Evolutionary conservation across 73 alveolate genomes (phyloP).

Genomic region (Paramecium bursaria): DNA sequence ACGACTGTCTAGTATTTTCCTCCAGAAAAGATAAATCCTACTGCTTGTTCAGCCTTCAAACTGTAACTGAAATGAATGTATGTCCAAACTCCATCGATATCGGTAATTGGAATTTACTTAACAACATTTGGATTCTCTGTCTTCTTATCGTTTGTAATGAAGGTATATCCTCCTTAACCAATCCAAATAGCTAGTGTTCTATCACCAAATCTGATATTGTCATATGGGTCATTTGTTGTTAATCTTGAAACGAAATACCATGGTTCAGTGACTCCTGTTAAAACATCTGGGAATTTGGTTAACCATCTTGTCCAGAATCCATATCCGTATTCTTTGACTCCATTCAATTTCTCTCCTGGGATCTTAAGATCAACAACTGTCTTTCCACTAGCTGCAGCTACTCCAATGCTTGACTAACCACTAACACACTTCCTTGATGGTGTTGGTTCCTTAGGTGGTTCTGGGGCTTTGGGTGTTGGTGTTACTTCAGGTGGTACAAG

Average conservation of each 20-base stretch:
- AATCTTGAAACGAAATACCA: conserved; percentile 58
- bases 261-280: conserved; percentile 39
- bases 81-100: conserved; percentile 61
- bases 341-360: conserved; percentile 34
- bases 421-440: conserved; percentile 31
- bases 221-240: conserved; percentile 56
- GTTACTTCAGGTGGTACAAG: conserved; percentile 37
- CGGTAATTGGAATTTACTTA: conserved; percentile 32
- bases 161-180: conserved; percentile 41
- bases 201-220: conserved; percentile 52
- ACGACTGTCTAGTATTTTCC: background rate
- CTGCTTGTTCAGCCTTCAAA: conserved; percentile 54
- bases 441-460: conserved; percentile 6
- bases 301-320: conserved; percentile 59
- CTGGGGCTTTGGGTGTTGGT: conserved; percentile 6
- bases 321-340: conserved; percentile 55
- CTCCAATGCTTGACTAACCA: conserved; percentile 41
- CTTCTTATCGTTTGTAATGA: conserved; percentile 24
- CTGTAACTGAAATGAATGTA: conserved; percentile 55
- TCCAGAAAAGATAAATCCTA: background rate
- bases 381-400: background rate
- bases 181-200: conserved; percentile 58
- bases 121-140: conserved; percentile 50
- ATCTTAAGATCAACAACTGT: conserved; percentile 39
- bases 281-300: conserved; percentile 19